Base-by-base conservation (phyloP, 202 grass and related monocot species). In the Miscanthus sacchariflorus region DNA sequence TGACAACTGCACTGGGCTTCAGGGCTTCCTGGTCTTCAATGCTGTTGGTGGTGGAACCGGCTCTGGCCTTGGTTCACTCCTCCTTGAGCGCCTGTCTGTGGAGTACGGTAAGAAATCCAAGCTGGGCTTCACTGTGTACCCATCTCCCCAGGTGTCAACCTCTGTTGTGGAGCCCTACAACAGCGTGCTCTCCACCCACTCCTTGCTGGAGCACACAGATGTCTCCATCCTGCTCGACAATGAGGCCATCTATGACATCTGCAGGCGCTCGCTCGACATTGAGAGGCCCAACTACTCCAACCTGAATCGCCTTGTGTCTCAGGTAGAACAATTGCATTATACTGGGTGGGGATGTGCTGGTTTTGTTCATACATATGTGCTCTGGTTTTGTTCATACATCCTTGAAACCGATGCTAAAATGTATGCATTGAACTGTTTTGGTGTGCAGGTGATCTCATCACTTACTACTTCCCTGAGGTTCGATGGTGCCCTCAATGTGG, bases 101-200 rank as follows among this genome's bases (percentile, higher is more conserved):
- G 94, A 95, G 70, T 95, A 95, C 12, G 89, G 91, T 6, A 93
- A 95, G 91, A 95, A 95, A 77, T 95, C 89, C 71, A 95, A 93
- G 82, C 91, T 95, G 2, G 94, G 94, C 6, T 96, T 96, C 91
- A 96, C 91, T 5, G 94, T 96, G 27, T 96, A 96, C 87, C 91
- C 94, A 25, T 96, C 94, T 25, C 94, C 94, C 2, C 94, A 92
- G 80, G 94, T 96, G 70, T 96, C 91, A 0, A 96, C 94, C 85
- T 96, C 91, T 54, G 94, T 93, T 45, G 94, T 96, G 30, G 94
- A 96, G 75, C 94, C 94, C 48, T 96, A 96, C 94, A 96, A 96
- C 81, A 96, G 94, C 13, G 91, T 96, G 80, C 77, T 93, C 35
- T 93, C 94, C 28, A 95, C 94, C 42, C 94, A 92, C 85, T 86